Evolutionary conservation across 768 basidiomycete genomes (phyloP).

Genomic region (Podaxis rugospora): DNA sequence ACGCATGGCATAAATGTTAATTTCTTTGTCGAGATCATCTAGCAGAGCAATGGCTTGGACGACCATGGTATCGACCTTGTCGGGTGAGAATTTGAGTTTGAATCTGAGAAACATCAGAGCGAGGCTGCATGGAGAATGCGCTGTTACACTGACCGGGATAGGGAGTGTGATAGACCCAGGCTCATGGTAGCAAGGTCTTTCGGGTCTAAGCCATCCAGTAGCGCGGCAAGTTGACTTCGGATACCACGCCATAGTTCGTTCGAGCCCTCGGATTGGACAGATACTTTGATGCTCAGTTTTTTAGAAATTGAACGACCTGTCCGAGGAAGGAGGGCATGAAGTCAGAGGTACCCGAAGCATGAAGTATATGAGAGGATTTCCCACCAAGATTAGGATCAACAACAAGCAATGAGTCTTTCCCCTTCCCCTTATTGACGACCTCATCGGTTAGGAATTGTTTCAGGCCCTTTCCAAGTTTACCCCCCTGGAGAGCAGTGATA

Average conservation of each 20-base stretch:
- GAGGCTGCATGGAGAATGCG: not conserved
- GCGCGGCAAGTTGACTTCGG: slow-evolving; percentile 76
- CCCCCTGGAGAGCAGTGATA: slow-evolving; percentile 86
- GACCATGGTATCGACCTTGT: slow-evolving; percentile 99
- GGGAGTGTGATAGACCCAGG: slow-evolving; percentile 92
- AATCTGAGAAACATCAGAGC: slow-evolving; percentile 48
- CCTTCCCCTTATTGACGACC: slow-evolving; percentile 85
- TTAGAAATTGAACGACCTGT: slow-evolving; percentile 85
- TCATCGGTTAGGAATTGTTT: slow-evolving; percentile 91
- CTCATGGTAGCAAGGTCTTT: slow-evolving; percentile 97
- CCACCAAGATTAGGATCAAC: slow-evolving; percentile 87
- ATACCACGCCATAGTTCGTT: slow-evolving; percentile 94
- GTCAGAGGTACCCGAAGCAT: not conserved
- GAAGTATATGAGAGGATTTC: slow-evolving; percentile 21
- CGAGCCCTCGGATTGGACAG: slow-evolving; percentile 40
- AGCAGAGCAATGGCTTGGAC: slow-evolving; percentile 97
- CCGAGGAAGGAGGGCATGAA: not conserved
- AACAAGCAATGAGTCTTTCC: slow-evolving; percentile 80
- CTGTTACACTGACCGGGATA: slow-evolving; percentile 67
- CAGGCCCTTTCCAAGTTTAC: slow-evolving; percentile 88
- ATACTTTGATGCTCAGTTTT: slow-evolving; percentile 90
- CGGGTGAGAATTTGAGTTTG: slow-evolving; percentile 99
- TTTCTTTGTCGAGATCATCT: slow-evolving; percentile 98
- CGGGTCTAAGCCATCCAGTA: slow-evolving; percentile 88
- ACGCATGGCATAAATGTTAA: slow-evolving; percentile 99